Base-by-base conservation (phyloP, 1,284 basidiomycete genomes). In the Ceraceosorus guamensis region DNA sequence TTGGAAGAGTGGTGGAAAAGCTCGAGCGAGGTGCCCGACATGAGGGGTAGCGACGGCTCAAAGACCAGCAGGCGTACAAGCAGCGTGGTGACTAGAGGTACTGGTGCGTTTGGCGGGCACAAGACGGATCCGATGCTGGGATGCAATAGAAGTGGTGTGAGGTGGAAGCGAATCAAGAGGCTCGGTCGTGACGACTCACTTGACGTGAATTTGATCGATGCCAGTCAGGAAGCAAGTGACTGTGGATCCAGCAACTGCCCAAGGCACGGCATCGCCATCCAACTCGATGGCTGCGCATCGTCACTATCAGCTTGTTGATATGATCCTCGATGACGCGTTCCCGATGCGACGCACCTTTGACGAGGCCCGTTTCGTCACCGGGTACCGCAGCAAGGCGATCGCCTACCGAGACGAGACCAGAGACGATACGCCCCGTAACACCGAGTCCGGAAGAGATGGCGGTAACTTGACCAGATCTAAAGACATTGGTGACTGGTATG, bases 1-100 rank as follows among this genome's bases (percentile, higher is more conserved):
- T 97, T 90, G 53, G 85, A 83, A 1, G 90, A 91, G 76, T 98
- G 91, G 75, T 96, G 90, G 79, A 90, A 97, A 4, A 98, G 79
- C 37, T 75, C 73, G 75, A 92, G 87, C 41, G 89, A 85, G 54
- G 89, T 83, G 37, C 93, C 95, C 0, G 85, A 81, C 14, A 87
- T 89, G 63, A 99, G 87, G 0, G 95, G 95, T 44, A 89, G 83
- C 59, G 87, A 83, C 5, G 92, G 84, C 74, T 97, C 92, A 74
- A 99, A 98, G 2, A 96, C 84, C 52, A 99, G 87, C 63, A 99
- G 85, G 62, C 91, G 85, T 1, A 91, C 91, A 1, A 81, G 83
- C 76, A 97, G 93, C 5, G 80, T 79, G 1, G 83, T 84, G 1
- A 84, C 86, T 14, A 97, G 80, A 1, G 87, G 87, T 7, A 93